Percentiles rank a stretch among this genome's conserved stretches.
Evolutionary conservation across 768 basidiomycete species (phyloP).

Genomic region (Tulasnella sp.): DNA sequence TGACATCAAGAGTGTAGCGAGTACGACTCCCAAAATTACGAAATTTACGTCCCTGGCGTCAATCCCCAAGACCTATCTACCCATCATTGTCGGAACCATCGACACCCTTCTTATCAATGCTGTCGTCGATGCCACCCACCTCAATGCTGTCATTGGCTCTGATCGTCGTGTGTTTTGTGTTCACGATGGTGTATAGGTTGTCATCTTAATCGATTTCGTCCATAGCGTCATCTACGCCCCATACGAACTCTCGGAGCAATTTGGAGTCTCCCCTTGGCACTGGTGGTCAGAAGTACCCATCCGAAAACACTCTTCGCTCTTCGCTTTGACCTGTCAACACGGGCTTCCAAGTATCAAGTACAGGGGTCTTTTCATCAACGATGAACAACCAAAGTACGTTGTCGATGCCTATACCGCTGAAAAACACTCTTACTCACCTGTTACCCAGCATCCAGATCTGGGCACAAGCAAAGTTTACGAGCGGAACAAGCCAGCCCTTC

Average conservation of each 20-base stretch:
- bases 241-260: conserved; percentile 55
- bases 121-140: conserved; percentile 39
- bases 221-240: conserved; percentile 42
- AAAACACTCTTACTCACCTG: background rate
- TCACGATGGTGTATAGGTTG: background rate
- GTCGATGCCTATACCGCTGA: background rate
- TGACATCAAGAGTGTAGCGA: conserved; percentile 51
- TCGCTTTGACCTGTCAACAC: conserved; percentile 34
- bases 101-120: conserved; percentile 42
- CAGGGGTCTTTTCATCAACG: conserved; percentile 59
- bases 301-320: conserved; percentile 37
- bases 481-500: conserved; percentile 53
- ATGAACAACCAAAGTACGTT: conserved; percentile 49
- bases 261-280: conserved; percentile 24
- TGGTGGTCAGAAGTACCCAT: conserved; percentile 75
- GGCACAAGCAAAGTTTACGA: conserved; percentile 57
- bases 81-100: conserved; percentile 55
- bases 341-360: conserved; percentile 57
- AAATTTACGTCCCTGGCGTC: conserved; percentile 38
- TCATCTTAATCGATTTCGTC: background rate
- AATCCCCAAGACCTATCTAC: conserved; percentile 25
- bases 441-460: conserved; percentile 42
- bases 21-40: conserved; percentile 35
- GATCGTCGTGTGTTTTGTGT: conserved; percentile 43
- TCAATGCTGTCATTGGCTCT: conserved; percentile 53